These are phyloP conservation scores for Pestalotiopsis sp. DNA, from an alignment of 2,329 filamentous ascomycete species.

Conservation along the genomic window DNA sequence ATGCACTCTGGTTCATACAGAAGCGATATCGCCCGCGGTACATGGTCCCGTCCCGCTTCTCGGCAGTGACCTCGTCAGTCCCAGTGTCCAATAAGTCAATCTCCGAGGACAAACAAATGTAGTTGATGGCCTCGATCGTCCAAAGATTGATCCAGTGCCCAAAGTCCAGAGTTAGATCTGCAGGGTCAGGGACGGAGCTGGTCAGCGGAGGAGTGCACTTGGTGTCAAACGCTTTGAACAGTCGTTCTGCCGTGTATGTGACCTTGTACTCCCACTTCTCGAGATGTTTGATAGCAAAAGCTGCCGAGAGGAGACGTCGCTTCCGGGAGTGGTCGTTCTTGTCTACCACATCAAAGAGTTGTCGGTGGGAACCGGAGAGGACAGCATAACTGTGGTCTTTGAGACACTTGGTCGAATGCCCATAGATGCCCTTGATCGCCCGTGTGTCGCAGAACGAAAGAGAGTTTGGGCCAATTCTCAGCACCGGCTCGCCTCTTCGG, in stretches of 20 bases:
- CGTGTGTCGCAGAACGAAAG: constrained; percentile 12
- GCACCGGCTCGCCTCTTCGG: neutral
- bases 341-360: neutral
- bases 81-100: constrained; percentile 5
- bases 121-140: neutral
- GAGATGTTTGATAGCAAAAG: constrained; percentile 5
- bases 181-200: neutral
- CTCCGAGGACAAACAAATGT: constrained; percentile 6
- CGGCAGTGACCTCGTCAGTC: neutral
- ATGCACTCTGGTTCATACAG: neutral
- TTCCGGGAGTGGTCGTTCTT: neutral
- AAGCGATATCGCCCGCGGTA: neutral
- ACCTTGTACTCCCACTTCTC: constrained; percentile 14
- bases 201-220: neutral
- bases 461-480: constrained; percentile 13
- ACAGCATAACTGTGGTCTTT: constrained; percentile 9
- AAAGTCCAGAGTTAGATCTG: constrained; percentile 22
- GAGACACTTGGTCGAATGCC: constrained; percentile 5
- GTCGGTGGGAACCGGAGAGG: neutral
- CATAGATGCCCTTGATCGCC: constrained; percentile 15
- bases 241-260: neutral
- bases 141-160: constrained; percentile 17
- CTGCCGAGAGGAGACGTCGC: constrained; percentile 8
- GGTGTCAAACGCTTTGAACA: neutral
- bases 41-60: neutral